phyloP scores from a whole-genome alignment of 1,284 basidiomycete genomes.

The Ganoderma lucidum region DNA sequence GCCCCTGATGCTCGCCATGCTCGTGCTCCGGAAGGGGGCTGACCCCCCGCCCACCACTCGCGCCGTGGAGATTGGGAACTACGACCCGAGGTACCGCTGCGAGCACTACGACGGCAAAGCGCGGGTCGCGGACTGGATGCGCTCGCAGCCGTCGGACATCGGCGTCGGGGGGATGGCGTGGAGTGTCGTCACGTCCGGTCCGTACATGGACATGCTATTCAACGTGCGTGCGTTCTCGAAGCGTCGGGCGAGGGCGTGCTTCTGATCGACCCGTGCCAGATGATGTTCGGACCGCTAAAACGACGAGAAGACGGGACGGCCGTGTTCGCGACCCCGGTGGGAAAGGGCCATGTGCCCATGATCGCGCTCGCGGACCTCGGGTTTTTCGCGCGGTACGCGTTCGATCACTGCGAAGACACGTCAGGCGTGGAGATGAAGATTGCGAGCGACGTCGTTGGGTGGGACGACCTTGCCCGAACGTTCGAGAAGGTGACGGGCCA shows the following conservation, averaged over 20 bases:
- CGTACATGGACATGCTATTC: conserved; percentile 47
- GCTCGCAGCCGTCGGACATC: conserved; percentile 47
- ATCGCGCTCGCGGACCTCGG: conserved; percentile 45
- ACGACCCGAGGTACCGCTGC: conserved; percentile 42
- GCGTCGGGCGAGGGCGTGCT: background rate
- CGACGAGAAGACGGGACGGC: conserved; percentile 41
- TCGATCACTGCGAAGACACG: conserved; percentile 50
- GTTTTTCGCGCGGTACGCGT: conserved; percentile 47
- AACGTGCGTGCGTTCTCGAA: conserved; percentile 33
- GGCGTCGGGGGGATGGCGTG: conserved; percentile 39
- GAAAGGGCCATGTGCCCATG: conserved; percentile 41
- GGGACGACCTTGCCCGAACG: conserved; percentile 51
- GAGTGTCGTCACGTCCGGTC: conserved; percentile 41
- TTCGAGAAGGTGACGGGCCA: conserved; percentile 55
- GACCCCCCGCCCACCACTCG: background rate
- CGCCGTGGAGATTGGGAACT: conserved; percentile 42
- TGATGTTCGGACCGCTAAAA: conserved; percentile 42
- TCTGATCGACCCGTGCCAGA: conserved; percentile 19
- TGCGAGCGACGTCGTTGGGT: conserved; percentile 52
- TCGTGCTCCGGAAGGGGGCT: background rate
- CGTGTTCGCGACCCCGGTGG: conserved; percentile 38
- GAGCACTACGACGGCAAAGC: conserved; percentile 50
- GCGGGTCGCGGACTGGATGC: conserved; percentile 52
- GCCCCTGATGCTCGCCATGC: background rate
- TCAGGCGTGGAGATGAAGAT: conserved; percentile 52